Evolutionary conservation across 208 protist species (phyloP).

Genomic region (Kentomonas sorsogonicus): DNA sequence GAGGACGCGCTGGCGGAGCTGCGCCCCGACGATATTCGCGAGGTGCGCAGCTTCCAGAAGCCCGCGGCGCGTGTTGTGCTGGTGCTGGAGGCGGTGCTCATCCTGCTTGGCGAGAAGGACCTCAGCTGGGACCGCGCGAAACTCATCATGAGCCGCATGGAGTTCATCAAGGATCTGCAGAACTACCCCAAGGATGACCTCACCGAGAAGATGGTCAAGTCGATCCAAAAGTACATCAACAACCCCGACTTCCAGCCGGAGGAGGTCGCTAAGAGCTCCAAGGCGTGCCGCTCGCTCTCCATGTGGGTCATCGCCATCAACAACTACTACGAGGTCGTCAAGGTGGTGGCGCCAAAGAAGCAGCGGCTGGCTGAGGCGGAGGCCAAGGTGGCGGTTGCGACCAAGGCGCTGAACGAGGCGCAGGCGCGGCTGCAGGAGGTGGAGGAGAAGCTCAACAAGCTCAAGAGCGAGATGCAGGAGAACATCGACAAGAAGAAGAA

Average conservation of each 20-base stretch:
- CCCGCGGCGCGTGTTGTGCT: conserved; percentile 89
- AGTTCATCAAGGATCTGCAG: conserved; percentile 91
- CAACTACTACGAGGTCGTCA: conserved; percentile 92
- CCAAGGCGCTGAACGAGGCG: conserved; percentile 58
- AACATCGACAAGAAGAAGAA: conserved; percentile 87
- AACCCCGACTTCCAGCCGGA: conserved; percentile 93
- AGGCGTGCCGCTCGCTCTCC: conserved; percentile 92
- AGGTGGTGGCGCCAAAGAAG: conserved; percentile 87
- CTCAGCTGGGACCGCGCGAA: conserved; percentile 91
- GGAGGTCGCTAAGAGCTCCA: conserved; percentile 90
- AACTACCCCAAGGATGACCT: conserved; percentile 92
- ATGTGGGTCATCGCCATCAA: conserved; percentile 95
- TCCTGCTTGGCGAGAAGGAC: conserved; percentile 90
- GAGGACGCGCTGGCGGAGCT: conserved; percentile 92
- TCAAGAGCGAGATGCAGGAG: conserved; percentile 81
- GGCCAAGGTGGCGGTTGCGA: conserved; percentile 75
- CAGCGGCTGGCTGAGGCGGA: conserved; percentile 75
- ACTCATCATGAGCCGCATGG: conserved; percentile 88
- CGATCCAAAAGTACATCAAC: conserved; percentile 92
- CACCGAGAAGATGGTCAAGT: conserved; percentile 73
- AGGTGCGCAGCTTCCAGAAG: conserved; percentile 91
- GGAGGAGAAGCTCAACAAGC: conserved; percentile 71
- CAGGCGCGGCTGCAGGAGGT: conserved; percentile 69
- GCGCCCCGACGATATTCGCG: conserved; percentile 89
- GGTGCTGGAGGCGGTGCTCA: conserved; percentile 91